Conservation (phyloP, 2,329 filamentous ascomycete species). For the Dothistroma pini region DNA sequence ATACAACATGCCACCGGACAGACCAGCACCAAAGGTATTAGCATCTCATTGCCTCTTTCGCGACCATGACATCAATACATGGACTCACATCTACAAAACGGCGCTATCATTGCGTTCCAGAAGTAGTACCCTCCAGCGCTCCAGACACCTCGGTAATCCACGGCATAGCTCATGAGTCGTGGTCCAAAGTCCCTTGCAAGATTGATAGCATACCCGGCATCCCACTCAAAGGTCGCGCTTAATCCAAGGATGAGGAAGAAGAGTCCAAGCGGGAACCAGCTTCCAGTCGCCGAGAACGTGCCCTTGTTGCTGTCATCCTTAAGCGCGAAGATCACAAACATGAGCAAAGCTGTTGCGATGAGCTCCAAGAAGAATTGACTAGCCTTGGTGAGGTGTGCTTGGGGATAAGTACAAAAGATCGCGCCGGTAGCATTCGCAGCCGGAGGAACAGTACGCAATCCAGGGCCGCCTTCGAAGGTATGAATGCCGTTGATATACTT, state of each 20-base stretch:
- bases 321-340: conserved; percentile 68
- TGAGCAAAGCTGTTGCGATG: conserved; percentile 61
- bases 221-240: conserved; percentile 65
- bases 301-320: conserved; percentile 50
- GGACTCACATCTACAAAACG: conserved; percentile 56
- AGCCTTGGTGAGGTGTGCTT: conserved; percentile 58
- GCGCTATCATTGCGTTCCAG: conserved; percentile 63
- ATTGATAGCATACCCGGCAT: conserved; percentile 66
- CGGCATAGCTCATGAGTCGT: conserved; percentile 61
- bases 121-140: conserved; percentile 63
- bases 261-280: conserved; percentile 55
- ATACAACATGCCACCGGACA: conserved; percentile 63
- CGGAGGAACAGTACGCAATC: conserved; percentile 60
- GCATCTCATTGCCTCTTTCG: not conserved
- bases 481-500: conserved; percentile 57
- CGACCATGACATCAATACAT: not conserved
- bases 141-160: conserved; percentile 65
- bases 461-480: conserved; percentile 55
- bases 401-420: conserved; percentile 68
- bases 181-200: conserved; percentile 69
- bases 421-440: conserved; percentile 57
- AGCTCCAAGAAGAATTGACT: conserved; percentile 71
- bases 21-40: conserved; percentile 12
- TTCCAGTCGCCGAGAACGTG: conserved; percentile 29
- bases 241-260: conserved; percentile 67